Base-by-base conservation (phyloP, 257 asterid species). In the Solanum ossicruentum region DNA sequence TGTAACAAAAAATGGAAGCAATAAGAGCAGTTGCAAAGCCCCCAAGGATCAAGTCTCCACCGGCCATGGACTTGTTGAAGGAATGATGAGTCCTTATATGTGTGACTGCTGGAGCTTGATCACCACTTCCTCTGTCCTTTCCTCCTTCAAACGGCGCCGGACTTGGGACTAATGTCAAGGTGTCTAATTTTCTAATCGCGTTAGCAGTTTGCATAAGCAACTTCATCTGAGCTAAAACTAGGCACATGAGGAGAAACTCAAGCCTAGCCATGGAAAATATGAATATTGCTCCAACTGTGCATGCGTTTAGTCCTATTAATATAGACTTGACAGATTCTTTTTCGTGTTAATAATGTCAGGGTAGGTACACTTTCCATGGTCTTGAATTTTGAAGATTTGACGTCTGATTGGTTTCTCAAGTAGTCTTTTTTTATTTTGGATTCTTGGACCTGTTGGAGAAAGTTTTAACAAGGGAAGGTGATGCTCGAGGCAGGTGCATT, bases 21-120 rank as follows among this genome's bases (percentile, higher is more conserved):
- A 85, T 49, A 12, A 87, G 55, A 78, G 88, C 87, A 56, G 70
- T 51, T 2, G 90, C 92, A 20, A 89, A 89, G 60, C 91, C 91
- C 56, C 90, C 89, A 18, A 91, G 88, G 51, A 89, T 89, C 45
- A 88, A 82, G 80, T 89, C 91, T 81, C 91, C 90, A 70, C 89
- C 89, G 15, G 87, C 88, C 55, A 80, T 58, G 17, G 88, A 88
- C 80, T 77, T 85, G 81, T 84, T 70, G 60, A 17, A 65, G 18
- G 86, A 84, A 21, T 85, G 87, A 67, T 85, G 91, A 77, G 71
- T 84, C 81, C 72, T 32, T 3, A 80, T 32, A 47, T 67, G 80
- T 47, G 32, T 49, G 39, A 70, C 55, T 26, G 4, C 67, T 39
- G 78, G 78, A 52, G 61, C 20, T 52, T 51, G 47, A 77, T 77